Evolutionary conservation across 2,329 filamentous ascomycete genomes (phyloP).

Genomic region (Fusarium sp.): DNA sequence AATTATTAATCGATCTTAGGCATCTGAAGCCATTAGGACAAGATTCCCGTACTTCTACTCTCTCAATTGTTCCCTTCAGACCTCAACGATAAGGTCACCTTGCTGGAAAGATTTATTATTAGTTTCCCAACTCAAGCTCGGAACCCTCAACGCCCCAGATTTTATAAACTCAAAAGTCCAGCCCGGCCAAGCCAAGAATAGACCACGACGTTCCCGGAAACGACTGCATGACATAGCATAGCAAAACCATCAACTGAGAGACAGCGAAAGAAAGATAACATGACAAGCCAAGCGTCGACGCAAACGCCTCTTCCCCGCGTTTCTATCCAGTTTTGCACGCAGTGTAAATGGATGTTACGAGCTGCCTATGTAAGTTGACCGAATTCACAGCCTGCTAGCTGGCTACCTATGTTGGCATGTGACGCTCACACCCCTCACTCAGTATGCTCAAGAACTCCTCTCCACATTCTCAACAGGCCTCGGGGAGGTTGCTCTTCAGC

Average conservation of each 20-base stretch:
- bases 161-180: constrained; percentile 15
- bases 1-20: background rate
- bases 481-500: constrained; percentile 88
- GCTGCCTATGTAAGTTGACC: constrained; percentile 77
- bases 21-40: background rate
- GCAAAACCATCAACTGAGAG: background rate
- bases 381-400: background rate
- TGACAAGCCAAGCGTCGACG: constrained; percentile 22
- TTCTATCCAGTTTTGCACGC: constrained; percentile 91
- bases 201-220: constrained; percentile 24
- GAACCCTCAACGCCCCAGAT: constrained; percentile 1
- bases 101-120: background rate
- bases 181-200: constrained; percentile 1
- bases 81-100: background rate
- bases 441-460: constrained; percentile 95
- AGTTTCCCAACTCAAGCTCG: background rate
- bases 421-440: constrained; percentile 48
- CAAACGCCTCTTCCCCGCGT: constrained; percentile 67
- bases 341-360: constrained; percentile 91
- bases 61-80: background rate
- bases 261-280: background rate
- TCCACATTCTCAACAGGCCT: constrained; percentile 88
- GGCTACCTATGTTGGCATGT: background rate
- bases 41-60: background rate
- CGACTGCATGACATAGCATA: background rate